phyloP scores from a whole-genome alignment of 164 flowering plant genomes.

The Kingdonia uniflora region DNA sequence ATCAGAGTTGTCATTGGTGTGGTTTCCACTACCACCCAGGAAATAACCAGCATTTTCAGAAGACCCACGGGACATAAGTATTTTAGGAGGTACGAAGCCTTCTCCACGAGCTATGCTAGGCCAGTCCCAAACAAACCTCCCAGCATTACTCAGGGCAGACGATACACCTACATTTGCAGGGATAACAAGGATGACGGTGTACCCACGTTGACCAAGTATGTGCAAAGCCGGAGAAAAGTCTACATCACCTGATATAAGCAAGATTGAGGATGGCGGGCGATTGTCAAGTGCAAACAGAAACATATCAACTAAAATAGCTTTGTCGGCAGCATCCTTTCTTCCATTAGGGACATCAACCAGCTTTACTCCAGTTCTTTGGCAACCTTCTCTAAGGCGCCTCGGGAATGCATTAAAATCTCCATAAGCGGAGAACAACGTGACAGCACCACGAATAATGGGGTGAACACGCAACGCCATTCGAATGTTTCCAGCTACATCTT shows the following conservation, averaged over 20 bases:
- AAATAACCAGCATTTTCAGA: slow-evolving; percentile 32
- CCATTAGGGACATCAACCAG: slow-evolving; percentile 96
- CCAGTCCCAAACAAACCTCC: slow-evolving; percentile 97
- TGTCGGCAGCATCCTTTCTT: slow-evolving; percentile 96
- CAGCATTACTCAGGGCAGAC: slow-evolving; percentile 83
- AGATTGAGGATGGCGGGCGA: slow-evolving; percentile 81
- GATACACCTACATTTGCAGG: slow-evolving; percentile 77
- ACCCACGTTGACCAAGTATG: slow-evolving; percentile 93
- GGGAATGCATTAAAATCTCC: slow-evolving; percentile 96
- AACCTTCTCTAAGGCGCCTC: slow-evolving; percentile 82
- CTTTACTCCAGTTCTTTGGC: slow-evolving; percentile 94
- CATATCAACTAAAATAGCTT: slow-evolving; percentile 94
- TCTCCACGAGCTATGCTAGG: slow-evolving; percentile 88
- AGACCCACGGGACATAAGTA: slow-evolving; percentile 25
- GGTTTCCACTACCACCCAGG: slow-evolving; percentile 21
- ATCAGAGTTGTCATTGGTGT: slow-evolving; percentile 30
- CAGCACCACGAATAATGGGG: slow-evolving; percentile 74
- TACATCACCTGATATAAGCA: slow-evolving; percentile 92
- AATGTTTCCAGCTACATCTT: slow-evolving; percentile 90
- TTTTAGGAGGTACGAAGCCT: slow-evolving; percentile 66
- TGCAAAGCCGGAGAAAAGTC: slow-evolving; percentile 97
- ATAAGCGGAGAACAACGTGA: slow-evolving; percentile 76
- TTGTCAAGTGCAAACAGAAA: slow-evolving; percentile 96
- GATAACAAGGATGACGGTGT: slow-evolving; percentile 78
- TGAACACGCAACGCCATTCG: slow-evolving; percentile 85